Evolutionary conservation across 2,329 filamentous ascomycete genomes (phyloP).

Genomic region (Nothopassalora personata): DNA sequence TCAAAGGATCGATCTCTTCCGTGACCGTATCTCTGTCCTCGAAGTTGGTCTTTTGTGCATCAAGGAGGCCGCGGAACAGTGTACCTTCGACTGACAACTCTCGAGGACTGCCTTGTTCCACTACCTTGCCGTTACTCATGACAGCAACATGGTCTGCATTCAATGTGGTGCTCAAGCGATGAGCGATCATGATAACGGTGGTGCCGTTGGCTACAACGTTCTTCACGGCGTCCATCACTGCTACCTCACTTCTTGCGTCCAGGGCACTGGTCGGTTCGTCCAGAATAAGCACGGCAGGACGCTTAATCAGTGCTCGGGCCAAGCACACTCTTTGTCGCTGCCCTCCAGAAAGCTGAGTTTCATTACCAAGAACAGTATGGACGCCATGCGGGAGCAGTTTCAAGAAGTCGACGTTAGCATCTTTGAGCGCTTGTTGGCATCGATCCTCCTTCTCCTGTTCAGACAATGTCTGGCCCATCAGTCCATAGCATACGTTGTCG

Average conservation of each 20-base stretch:
- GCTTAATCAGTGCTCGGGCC: slow-evolving; percentile 42
- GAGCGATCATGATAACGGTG: slow-evolving; percentile 67
- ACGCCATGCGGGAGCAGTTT: slow-evolving; percentile 42
- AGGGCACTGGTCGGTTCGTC: slow-evolving; percentile 45
- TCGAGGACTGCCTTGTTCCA: slow-evolving; percentile 57
- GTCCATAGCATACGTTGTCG: slow-evolving; percentile 42
- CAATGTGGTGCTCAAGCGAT: slow-evolving; percentile 70
- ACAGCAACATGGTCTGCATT: slow-evolving; percentile 77
- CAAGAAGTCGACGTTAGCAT: slow-evolving; percentile 42
- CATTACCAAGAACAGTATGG: slow-evolving; percentile 40
- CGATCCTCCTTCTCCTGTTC: slow-evolving; percentile 23
- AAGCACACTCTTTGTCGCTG: slow-evolving; percentile 45
- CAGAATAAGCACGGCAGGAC: slow-evolving; percentile 42
- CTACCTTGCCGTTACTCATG: slow-evolving; percentile 60
- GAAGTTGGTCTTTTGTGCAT: slow-evolving; percentile 23
- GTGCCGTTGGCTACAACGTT: slow-evolving; percentile 44
- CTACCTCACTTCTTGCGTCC: slow-evolving; percentile 40
- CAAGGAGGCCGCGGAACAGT: slow-evolving; percentile 26
- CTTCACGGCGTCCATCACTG: slow-evolving; percentile 41
- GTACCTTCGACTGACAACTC: slow-evolving; percentile 44
- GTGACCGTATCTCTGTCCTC: neutral
- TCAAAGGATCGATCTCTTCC: slow-evolving; percentile 2
- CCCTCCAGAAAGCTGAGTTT: slow-evolving; percentile 42
- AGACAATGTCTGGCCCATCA: slow-evolving; percentile 20
- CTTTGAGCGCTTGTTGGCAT: slow-evolving; percentile 33